Conservation (phyloP, 805 yeast genomes). For the Nakazawaea populi region DNA sequence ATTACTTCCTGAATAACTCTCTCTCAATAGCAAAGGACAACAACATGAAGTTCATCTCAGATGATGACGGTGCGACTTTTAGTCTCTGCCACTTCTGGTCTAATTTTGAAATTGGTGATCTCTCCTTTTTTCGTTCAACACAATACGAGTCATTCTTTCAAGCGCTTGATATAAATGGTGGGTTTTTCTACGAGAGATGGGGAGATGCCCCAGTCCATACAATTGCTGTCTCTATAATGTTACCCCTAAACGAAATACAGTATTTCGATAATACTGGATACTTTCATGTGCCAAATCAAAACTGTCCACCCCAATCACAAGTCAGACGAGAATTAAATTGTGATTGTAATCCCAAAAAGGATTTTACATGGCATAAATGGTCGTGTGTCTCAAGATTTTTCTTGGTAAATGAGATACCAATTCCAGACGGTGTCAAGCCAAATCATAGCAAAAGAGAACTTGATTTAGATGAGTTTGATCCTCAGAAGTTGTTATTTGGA, state of each 20-base stretch:
- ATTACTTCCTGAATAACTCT: constrained; percentile 34
- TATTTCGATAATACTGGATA: constrained; percentile 57
- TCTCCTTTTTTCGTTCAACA: constrained; percentile 52
- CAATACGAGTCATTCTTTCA: constrained; percentile 51
- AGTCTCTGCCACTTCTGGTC: constrained; percentile 60
- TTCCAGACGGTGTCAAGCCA: constrained; percentile 15
- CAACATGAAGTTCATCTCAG: constrained; percentile 34
- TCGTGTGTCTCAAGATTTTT: constrained; percentile 46
- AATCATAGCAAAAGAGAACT: constrained; percentile 5
- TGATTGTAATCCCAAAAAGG: constrained; percentile 40
- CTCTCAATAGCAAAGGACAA: constrained; percentile 31
- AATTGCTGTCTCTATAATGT: constrained; percentile 51
- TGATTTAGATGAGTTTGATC: neutral
- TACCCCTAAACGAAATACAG: constrained; percentile 46
- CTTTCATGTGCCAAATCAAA: constrained; percentile 47
- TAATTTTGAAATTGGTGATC: constrained; percentile 59
- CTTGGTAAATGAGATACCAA: constrained; percentile 13
- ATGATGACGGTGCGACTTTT: constrained; percentile 37
- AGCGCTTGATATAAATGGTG: constrained; percentile 52
- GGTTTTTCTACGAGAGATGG: constrained; percentile 74
- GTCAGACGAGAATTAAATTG: constrained; percentile 41
- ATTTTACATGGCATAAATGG: constrained; percentile 45
- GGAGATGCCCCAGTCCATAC: constrained; percentile 77
- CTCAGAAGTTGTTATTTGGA: neutral
- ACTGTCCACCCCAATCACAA: constrained; percentile 48